Evolutionary conservation across 2,329 filamentous ascomycete species (phyloP).

Genomic region (Beauveria scarabaeidicola): DNA sequence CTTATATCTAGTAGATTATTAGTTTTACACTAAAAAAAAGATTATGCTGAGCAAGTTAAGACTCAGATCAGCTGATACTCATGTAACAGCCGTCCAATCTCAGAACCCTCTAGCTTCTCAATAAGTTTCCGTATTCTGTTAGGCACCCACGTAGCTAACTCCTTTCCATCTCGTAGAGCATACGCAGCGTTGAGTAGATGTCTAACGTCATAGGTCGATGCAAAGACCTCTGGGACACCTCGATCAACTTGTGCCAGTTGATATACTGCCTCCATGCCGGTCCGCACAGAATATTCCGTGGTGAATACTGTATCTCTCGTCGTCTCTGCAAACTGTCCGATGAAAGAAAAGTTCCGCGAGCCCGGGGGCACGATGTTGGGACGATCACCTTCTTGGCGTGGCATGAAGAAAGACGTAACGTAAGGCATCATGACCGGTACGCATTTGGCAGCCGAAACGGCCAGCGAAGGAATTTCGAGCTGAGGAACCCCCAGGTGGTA

Average conservation of each 20-base stretch:
- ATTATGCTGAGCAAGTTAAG: not conserved
- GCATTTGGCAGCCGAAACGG: not conserved
- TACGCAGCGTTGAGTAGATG: not conserved
- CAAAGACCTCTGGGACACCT: not conserved
- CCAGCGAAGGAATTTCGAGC: not conserved
- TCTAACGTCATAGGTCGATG: not conserved
- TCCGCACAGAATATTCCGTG: conserved; percentile 27
- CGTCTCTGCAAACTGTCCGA: not conserved
- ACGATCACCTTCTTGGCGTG: not conserved
- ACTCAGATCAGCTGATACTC: not conserved
- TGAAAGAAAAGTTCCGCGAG: not conserved
- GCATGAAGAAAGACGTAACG: not conserved
- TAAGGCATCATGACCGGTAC: not conserved
- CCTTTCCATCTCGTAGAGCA: not conserved
- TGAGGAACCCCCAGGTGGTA: not conserved
- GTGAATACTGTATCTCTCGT: conserved; percentile 9
- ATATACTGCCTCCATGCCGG: conserved; percentile 30
- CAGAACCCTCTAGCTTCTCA: not conserved
- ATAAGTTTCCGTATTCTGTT: not conserved
- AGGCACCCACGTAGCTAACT: not conserved
- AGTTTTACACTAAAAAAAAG: not conserved
- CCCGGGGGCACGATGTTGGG: not conserved
- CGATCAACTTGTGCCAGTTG: conserved; percentile 9
- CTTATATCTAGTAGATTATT: too few species aligned
- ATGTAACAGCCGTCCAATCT: not conserved